Evolutionary conservation across 305 asterid genomes (phyloP).

Genomic region (Fraxinus sp.): DNA sequence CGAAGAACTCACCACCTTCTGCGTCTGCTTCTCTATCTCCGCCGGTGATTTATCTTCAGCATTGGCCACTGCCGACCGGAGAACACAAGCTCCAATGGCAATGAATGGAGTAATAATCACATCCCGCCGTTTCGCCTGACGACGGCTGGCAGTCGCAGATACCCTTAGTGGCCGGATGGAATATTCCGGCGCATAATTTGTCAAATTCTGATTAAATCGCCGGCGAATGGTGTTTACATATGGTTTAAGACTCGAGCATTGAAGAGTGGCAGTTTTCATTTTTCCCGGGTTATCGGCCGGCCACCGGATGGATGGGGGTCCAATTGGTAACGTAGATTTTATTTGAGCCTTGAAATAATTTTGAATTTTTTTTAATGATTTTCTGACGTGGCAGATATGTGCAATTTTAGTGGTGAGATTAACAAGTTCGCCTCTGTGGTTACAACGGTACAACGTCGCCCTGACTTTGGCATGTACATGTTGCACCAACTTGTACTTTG

Average conservation of each 20-base stretch:
- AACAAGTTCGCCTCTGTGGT: conserved; percentile 26
- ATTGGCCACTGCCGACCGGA: conserved; percentile 67
- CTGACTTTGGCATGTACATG: conserved; percentile 26
- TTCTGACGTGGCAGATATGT: conserved; percentile 32
- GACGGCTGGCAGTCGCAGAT: background rate
- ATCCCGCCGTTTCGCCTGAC: conserved; percentile 54
- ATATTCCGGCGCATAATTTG: conserved; percentile 12
- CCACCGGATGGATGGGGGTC: background rate
- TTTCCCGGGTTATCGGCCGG: background rate
- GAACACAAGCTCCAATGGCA: conserved; percentile 58
- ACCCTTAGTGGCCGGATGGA: conserved; percentile 25
- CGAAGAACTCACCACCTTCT: conserved; percentile 20
- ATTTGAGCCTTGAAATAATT: background rate
- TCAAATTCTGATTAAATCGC: background rate
- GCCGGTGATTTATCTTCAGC: conserved; percentile 55
- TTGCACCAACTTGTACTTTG: background rate
- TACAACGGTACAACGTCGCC: conserved; percentile 22
- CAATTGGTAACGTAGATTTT: background rate
- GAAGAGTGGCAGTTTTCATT: conserved; percentile 28
- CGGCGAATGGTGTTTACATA: conserved; percentile 29
- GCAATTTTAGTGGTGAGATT: conserved; percentile 16
- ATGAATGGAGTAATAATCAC: conserved; percentile 64
- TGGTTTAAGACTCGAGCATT: conserved; percentile 13
- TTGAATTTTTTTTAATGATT: background rate
- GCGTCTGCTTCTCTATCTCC: conserved; percentile 27